These are phyloP conservation scores for Scheffersomyces insectosa DNA, from an alignment of 1,139 yeast species.

Conservation along the genomic window DNA sequence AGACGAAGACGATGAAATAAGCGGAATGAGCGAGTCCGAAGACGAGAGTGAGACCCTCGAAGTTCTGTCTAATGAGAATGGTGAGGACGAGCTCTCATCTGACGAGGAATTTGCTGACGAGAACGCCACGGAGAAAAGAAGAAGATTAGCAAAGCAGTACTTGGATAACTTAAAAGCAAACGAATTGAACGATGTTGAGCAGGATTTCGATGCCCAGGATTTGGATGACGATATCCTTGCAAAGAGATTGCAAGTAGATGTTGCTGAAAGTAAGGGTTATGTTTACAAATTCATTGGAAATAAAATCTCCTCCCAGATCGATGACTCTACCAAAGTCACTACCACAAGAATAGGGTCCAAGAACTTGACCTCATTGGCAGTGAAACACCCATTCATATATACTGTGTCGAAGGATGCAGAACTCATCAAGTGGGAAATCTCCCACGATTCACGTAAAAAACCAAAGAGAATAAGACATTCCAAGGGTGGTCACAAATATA, in stretches of 20 bases:
- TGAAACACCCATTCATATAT: conserved; percentile 62
- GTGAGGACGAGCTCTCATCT: conserved; percentile 47
- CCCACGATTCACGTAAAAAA: conserved; percentile 29
- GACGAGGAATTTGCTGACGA: conserved; percentile 76
- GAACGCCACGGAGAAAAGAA: conserved; percentile 88
- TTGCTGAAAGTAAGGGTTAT: conserved; percentile 84
- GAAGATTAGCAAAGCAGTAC: conserved; percentile 92
- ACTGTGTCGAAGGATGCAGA: conserved; percentile 84
- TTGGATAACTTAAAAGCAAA: conserved; percentile 73
- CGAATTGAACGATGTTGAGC: conserved; percentile 42
- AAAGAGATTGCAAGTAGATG: conserved; percentile 80
- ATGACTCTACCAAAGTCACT: conserved; percentile 27
- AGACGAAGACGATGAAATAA: conserved; percentile 40
- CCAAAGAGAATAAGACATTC: conserved; percentile 66
- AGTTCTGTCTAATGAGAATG: conserved; percentile 31
- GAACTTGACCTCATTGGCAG: conserved; percentile 54
- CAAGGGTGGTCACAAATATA: conserved; percentile 59
- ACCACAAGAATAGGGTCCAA: conserved; percentile 61
- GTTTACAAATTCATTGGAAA: conserved; percentile 70
- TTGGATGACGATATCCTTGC: conserved; percentile 84
- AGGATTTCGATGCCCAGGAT: conserved; percentile 88
- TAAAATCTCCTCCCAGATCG: conserved; percentile 42
- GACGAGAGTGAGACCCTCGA: conserved; percentile 29
- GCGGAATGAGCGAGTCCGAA: conserved; percentile 36
- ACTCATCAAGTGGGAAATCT: conserved; percentile 70